Evolutionary conservation across 306 rosid species (phyloP).

Genomic region (Ormosia emarginata): DNA sequence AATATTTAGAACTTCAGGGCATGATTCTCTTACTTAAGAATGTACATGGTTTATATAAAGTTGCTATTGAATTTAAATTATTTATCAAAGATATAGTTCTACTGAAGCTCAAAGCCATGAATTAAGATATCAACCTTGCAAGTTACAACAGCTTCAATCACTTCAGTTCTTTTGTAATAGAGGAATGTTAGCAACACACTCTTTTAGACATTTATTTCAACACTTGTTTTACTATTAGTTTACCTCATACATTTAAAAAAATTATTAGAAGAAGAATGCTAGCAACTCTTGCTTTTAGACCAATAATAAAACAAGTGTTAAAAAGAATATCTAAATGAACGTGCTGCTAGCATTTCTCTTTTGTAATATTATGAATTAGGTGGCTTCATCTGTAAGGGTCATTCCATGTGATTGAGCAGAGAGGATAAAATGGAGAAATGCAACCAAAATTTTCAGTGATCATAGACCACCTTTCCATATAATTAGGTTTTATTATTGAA

Average conservation of each 20-base stretch:
- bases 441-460: too few relatives aligned
- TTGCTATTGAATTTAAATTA: not conserved
- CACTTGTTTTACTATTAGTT: too few relatives aligned
- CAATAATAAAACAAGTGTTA: too few relatives aligned
- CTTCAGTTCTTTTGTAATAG: not conserved
- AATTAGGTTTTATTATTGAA: too few relatives aligned
- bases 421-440: not conserved
- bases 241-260: too few relatives aligned
- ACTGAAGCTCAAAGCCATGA: not conserved
- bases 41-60: not conserved
- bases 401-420: not conserved
- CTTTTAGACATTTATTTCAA: too few relatives aligned
- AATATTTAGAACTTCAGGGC: not conserved
- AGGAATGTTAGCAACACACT: too few relatives aligned
- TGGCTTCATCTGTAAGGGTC: not conserved
- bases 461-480: not conserved
- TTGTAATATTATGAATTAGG: not conserved
- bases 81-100: not conserved
- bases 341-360: too few relatives aligned
- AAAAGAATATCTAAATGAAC: too few relatives aligned
- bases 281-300: too few relatives aligned
- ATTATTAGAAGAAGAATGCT: too few relatives aligned
- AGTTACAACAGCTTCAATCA: not conserved
- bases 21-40: not conserved
- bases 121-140: not conserved